Evolutionary conservation across 2,329 filamentous ascomycete species (phyloP).

Genomic region (Verticillium isaacii): DNA sequence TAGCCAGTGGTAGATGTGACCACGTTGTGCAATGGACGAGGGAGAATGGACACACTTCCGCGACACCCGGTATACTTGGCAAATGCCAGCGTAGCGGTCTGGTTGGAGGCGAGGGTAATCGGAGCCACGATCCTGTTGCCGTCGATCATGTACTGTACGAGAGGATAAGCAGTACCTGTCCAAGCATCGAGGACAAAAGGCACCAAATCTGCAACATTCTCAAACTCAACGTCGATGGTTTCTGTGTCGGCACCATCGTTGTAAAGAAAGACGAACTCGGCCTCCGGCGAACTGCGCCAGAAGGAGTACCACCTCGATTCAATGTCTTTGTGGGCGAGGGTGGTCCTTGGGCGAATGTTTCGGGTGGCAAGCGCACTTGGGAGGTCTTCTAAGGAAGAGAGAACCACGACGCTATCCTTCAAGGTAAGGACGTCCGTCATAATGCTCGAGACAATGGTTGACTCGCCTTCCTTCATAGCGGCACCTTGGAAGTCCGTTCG

Average conservation of each 20-base stretch:
- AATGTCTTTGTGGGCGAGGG: background rate
- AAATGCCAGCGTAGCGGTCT: background rate
- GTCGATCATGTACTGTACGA: background rate
- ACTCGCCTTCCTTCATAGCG: background rate
- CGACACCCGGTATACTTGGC: too few relatives aligned
- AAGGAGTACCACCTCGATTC: conserved; percentile 1
- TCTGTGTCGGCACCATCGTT: conserved; percentile 3
- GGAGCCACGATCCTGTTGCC: background rate
- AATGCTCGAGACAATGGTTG: background rate
- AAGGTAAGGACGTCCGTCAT: background rate
- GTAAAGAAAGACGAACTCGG: conserved; percentile 6
- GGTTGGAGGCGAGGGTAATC: background rate
- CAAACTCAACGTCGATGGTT: too few relatives aligned
- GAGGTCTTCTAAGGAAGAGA: background rate
- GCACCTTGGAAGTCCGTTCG: background rate
- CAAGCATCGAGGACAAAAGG: background rate
- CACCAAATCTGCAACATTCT: background rate
- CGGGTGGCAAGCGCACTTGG: background rate
- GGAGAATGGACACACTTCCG: too few relatives aligned
- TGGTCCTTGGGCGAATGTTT: background rate
- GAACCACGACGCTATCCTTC: background rate
- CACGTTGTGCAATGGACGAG: too few relatives aligned
- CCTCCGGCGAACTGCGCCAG: conserved; percentile 1
- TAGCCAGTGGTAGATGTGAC: too few relatives aligned
- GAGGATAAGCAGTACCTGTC: background rate